Percentiles rank a stretch among this genome's conserved stretches.
phyloP scores from a whole-genome alignment of 345 rosid genomes.

The Aegle marmelos region DNA sequence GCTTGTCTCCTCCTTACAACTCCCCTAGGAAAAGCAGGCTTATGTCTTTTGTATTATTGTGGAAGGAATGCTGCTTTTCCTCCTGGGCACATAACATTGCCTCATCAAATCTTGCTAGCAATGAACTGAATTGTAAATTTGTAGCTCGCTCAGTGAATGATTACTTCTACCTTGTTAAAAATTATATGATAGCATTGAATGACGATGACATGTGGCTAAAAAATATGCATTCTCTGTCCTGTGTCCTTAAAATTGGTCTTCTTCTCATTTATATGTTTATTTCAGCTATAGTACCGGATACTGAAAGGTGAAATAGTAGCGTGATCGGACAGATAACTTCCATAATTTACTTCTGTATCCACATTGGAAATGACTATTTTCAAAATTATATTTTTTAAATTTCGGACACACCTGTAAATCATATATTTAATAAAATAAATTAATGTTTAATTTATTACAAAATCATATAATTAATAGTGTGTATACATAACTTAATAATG shows the following conservation, averaged over 20 bases:
- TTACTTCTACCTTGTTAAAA: neutral
- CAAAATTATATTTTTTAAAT: neutral
- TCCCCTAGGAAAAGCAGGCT: neutral
- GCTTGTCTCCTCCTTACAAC: constrained; percentile 14
- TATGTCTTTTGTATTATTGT: constrained; percentile 10
- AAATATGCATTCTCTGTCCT: neutral
- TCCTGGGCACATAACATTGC: neutral
- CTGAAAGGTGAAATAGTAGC: constrained; percentile 23
- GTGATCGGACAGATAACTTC: constrained; percentile 40
- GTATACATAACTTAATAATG: no score
- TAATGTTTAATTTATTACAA: rapidly evolving
- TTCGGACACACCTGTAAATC: rapidly evolving
- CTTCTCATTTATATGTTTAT: neutral
- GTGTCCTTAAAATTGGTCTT: no score
- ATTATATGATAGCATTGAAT: neutral
- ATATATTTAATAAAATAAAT: no score
- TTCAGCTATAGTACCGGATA: neutral
- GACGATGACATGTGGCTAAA: neutral
- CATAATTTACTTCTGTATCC: constrained; percentile 31
- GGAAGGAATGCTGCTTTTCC: neutral
- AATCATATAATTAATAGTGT: no score
- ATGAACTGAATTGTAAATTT: neutral
- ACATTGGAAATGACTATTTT: constrained; percentile 17
- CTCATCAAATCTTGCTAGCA: neutral
- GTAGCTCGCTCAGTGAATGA: neutral